Conservation (phyloP, 1,284 basidiomycete genomes). For the Apiotrichum veenhuisii region DNA sequence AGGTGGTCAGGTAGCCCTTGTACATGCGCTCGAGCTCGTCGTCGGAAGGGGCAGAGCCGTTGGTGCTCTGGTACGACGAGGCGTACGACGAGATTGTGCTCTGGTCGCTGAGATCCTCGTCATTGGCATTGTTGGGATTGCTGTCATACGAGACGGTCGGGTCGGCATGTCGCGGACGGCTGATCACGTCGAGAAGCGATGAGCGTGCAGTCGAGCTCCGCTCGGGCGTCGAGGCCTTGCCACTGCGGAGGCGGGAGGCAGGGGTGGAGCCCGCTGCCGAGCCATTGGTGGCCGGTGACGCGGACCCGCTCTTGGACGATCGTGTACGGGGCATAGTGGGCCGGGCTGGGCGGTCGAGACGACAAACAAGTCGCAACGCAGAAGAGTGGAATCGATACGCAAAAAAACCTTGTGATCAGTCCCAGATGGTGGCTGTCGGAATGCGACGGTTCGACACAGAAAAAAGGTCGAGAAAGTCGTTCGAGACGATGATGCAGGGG, state of each 20-base stretch:
- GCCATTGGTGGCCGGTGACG: neutral
- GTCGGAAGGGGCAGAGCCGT: slow-evolving; percentile 5
- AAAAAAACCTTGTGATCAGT: too few relatives aligned
- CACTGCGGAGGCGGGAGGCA: neutral
- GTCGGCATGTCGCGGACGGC: slow-evolving; percentile 26
- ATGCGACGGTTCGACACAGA: too few relatives aligned
- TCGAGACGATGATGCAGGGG: too few relatives aligned
- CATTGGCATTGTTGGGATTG: slow-evolving; percentile 21
- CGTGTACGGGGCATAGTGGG: slow-evolving; percentile 10
- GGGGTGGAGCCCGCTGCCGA: neutral
- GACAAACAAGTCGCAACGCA: too few relatives aligned
- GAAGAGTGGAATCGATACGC: too few relatives aligned
- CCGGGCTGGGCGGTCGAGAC: too few relatives aligned
- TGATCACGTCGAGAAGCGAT: slow-evolving; percentile 37
- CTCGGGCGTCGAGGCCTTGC: neutral
- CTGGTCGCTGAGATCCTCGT: slow-evolving; percentile 35
- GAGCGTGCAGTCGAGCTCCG: slow-evolving; percentile 25
- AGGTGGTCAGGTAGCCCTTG: slow-evolving; percentile 40
- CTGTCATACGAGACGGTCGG: slow-evolving; percentile 20
- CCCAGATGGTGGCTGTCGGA: too few relatives aligned
- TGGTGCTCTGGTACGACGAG: slow-evolving; percentile 20
- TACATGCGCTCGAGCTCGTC: slow-evolving; percentile 41
- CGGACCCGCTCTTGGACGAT: slow-evolving; percentile 1
- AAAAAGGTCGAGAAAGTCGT: too few relatives aligned
- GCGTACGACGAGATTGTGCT: slow-evolving; percentile 42